Conservation (phyloP, 768 basidiomycete species). For the Tricholomella constricta region DNA sequence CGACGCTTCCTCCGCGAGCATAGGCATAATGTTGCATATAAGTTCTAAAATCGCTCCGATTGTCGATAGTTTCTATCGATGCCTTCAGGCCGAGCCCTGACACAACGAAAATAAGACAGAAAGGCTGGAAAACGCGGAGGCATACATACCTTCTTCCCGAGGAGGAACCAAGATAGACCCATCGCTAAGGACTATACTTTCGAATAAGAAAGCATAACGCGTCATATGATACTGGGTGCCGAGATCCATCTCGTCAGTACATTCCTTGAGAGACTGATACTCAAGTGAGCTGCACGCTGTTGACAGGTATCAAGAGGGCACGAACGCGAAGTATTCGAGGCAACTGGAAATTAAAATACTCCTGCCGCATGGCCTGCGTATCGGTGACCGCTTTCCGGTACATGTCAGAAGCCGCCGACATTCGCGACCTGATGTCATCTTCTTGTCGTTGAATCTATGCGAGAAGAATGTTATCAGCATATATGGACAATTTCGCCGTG, state of each 20-base stretch:
- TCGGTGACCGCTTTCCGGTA: conserved; percentile 91
- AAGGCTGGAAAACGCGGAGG: background rate
- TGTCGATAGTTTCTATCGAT: conserved; percentile 90
- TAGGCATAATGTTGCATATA: conserved; percentile 99
- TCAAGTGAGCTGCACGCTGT: conserved; percentile 4
- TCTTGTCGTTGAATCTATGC: conserved; percentile 86
- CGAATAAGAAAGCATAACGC: conserved; percentile 92
- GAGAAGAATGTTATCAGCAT: conserved; percentile 9
- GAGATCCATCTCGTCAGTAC: conserved; percentile 93
- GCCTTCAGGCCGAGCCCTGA: conserved; percentile 78
- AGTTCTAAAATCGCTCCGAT: conserved; percentile 89
- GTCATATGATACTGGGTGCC: conserved; percentile 98
- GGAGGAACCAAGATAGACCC: conserved; percentile 82
- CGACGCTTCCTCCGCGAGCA: conserved; percentile 65
- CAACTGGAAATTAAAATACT: conserved; percentile 97
- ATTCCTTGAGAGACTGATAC: conserved; percentile 84
- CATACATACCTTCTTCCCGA: conserved; percentile 61
- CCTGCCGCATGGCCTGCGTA: conserved; percentile 88
- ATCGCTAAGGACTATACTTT: conserved; percentile 87
- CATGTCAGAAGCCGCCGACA: conserved; percentile 84
- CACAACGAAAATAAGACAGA: background rate
- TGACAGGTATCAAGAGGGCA: conserved; percentile 14
- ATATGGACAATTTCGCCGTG: background rate
- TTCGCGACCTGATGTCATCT: conserved; percentile 86
- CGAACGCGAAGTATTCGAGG: conserved; percentile 90